Percentiles rank a stretch among this genome's conserved stretches.
Evolutionary conservation across 306 rosid genomes (phyloP).

Genomic region (Rosa chinensis): DNA sequence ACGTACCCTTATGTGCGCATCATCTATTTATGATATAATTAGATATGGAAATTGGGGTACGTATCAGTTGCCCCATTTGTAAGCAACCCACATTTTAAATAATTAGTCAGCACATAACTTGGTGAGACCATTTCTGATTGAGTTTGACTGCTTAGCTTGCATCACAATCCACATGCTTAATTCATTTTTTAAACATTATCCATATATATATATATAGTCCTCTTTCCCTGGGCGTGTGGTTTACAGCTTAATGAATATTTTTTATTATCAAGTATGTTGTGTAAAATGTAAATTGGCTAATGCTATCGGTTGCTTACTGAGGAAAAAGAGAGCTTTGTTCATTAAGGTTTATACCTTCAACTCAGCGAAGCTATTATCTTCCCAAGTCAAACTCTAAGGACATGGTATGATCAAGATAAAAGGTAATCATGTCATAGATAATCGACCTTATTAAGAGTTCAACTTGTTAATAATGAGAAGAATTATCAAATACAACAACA

Average conservation of each 20-base stretch:
- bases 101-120: background rate
- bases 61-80: conserved; percentile 3
- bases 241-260: background rate
- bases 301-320: background rate
- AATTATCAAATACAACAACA: too few species aligned
- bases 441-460: background rate
- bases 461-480: background rate
- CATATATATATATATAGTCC: background rate
- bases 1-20: background rate
- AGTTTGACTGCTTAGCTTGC: conserved; percentile 13
- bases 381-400: background rate
- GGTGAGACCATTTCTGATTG: background rate
- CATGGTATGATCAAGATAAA: background rate
- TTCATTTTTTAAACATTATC: conserved; percentile 10
- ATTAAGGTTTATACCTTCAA: background rate
- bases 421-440: background rate
- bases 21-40: background rate
- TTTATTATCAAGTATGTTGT: background rate
- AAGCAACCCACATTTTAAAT: background rate
- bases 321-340: background rate
- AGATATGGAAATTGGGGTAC: background rate
- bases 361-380: background rate
- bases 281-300: background rate
- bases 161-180: conserved; percentile 1
- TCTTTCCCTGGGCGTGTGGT: background rate